These are phyloP conservation scores for Colletotrichum navitas DNA, from an alignment of 2,329 filamentous ascomycete species.

Conservation along the genomic window DNA sequence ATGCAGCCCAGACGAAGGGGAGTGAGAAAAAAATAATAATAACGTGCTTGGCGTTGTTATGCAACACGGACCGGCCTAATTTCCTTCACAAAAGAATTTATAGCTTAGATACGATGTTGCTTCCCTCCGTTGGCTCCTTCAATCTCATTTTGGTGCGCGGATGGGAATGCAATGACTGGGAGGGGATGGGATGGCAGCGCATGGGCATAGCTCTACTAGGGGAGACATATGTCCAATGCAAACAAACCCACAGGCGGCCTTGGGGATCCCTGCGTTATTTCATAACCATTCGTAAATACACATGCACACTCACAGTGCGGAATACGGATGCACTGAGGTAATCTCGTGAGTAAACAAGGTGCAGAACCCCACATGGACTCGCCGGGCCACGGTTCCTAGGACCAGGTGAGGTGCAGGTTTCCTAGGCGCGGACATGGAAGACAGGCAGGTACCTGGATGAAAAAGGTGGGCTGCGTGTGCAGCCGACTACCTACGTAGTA, in stretches of 20 bases:
- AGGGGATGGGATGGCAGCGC: slow-evolving; percentile 37
- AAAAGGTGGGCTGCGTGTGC: slow-evolving; percentile 12
- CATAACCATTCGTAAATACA: not conserved
- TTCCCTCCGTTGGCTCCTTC: no score
- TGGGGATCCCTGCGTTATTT: slow-evolving; percentile 20
- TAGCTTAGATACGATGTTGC: not conserved
- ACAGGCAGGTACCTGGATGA: slow-evolving; percentile 9
- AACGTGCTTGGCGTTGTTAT: slow-evolving; percentile 12
- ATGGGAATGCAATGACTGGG: not conserved
- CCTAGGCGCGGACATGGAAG: slow-evolving; percentile 28
- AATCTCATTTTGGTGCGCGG: slow-evolving; percentile 5
- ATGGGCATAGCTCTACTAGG: slow-evolving; percentile 28
- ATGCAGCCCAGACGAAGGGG: not conserved
- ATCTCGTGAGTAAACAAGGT: slow-evolving; percentile 42
- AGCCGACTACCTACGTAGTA: not conserved
- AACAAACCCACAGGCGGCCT: slow-evolving; percentile 22
- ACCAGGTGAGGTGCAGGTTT: slow-evolving; percentile 41
- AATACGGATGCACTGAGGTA: slow-evolving; percentile 10
- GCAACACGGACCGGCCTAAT: slow-evolving; percentile 19
- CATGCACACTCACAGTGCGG: slow-evolving; percentile 29
- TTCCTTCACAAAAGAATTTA: not conserved
- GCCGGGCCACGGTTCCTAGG: slow-evolving; percentile 36
- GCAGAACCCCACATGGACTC: slow-evolving; percentile 35
- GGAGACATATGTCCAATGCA: slow-evolving; percentile 15
- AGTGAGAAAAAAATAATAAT: not conserved